These are phyloP conservation scores for Stemphylium lycopersici DNA, from an alignment of 2,329 filamentous ascomycete genomes.

Conservation along the genomic window DNA sequence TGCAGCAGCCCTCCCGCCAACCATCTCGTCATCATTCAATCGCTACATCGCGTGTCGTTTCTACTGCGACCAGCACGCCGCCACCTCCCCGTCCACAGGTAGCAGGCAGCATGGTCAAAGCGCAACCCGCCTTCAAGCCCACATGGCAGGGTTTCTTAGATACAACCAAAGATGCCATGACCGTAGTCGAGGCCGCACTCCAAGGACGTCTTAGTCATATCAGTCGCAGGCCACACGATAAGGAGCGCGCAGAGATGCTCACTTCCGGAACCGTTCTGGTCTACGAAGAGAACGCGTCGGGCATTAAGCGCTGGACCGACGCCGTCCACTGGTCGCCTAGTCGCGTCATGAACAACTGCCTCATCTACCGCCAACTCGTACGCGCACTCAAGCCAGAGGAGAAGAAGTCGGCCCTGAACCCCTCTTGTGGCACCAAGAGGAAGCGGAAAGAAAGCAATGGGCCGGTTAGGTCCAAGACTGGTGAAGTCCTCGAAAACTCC, in stretches of 20 bases:
- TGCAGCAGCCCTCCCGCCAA: slow-evolving; percentile 27
- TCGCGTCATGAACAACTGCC: slow-evolving; percentile 81
- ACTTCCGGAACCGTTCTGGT: slow-evolving; percentile 86
- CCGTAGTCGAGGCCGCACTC: slow-evolving; percentile 81
- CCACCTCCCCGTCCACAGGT: slow-evolving; percentile 38
- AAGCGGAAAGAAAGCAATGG: slow-evolving; percentile 44
- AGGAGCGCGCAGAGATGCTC: slow-evolving; percentile 78
- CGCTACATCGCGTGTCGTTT: slow-evolving; percentile 36
- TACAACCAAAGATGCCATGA: slow-evolving; percentile 76
- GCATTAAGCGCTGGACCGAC: slow-evolving; percentile 94
- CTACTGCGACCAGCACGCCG: slow-evolving; percentile 34
- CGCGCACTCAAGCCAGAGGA: slow-evolving; percentile 46
- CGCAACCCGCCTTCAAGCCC: slow-evolving; percentile 59
- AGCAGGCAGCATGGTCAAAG: slow-evolving; percentile 41
- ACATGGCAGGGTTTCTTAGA: slow-evolving; percentile 72
- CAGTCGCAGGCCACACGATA: slow-evolving; percentile 82
- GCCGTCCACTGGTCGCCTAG: slow-evolving; percentile 90
- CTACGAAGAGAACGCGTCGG: slow-evolving; percentile 88
- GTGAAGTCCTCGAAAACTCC: slow-evolving; percentile 37
- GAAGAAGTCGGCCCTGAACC: slow-evolving; percentile 45
- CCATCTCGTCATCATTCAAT: slow-evolving; percentile 40
- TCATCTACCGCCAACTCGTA: slow-evolving; percentile 79
- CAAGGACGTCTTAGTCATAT: slow-evolving; percentile 74
- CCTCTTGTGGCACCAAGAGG: slow-evolving; percentile 45
- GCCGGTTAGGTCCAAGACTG: slow-evolving; percentile 35